A percentile compares a stretch with the other conserved stretches of the same genome.
These are phyloP conservation scores for Prunus persica DNA, from an alignment of 306 rosid species.

Conservation along the genomic window DNA sequence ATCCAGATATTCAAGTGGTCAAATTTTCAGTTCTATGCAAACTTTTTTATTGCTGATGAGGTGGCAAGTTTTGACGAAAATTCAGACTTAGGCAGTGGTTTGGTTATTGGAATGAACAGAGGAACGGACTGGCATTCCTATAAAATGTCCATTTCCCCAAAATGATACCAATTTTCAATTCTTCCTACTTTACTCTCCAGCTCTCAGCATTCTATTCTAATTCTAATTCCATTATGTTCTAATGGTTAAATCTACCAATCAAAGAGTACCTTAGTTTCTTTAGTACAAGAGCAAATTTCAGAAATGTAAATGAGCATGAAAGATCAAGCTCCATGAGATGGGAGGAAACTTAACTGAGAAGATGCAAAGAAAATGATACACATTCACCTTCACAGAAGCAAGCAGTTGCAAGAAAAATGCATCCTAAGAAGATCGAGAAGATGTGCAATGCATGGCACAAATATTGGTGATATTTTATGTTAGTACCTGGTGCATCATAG, in stretches of 20 bases:
- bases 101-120: neutral
- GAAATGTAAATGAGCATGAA: neutral
- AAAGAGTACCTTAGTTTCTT: neutral
- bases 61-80: neutral
- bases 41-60: neutral
- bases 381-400: neutral
- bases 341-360: neutral
- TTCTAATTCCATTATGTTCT: neutral
- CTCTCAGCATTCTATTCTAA: neutral
- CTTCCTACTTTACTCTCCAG: neutral
- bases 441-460: conserved; percentile 10
- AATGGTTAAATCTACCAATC: neutral
- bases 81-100: neutral
- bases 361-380: neutral
- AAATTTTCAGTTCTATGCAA: conserved; percentile 16
- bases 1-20: conserved; percentile 11
- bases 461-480: neutral
- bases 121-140: neutral
- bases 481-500: conserved; percentile 74
- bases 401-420: conserved; percentile 13
- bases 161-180: conserved; percentile 1
- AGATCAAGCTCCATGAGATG: neutral
- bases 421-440: conserved; percentile 15
- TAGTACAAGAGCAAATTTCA: neutral
- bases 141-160: neutral